A percentile compares a stretch with the other conserved stretches of the same genome.
phyloP scores from a whole-genome alignment of 345 rosid species.

The Heritiera fomes region DNA sequence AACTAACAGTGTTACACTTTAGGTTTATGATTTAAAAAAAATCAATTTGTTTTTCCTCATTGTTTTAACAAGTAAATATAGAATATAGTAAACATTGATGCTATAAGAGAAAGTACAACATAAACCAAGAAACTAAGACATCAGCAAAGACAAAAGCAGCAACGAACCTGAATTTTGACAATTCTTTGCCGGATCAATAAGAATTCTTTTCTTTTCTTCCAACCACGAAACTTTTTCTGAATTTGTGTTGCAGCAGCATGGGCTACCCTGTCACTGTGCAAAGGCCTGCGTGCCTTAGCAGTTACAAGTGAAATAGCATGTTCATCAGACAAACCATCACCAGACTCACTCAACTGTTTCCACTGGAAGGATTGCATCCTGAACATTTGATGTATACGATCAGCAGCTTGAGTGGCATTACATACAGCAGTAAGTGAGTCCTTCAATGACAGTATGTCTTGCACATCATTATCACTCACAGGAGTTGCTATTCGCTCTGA shows the following conservation, averaged over 20 bases:
- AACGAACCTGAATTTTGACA: slow-evolving; percentile 82
- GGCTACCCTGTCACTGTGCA: slow-evolving; percentile 43
- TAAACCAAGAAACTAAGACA: slow-evolving; percentile 1
- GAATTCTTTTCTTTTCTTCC: slow-evolving; percentile 87
- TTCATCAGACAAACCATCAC: slow-evolving; percentile 51
- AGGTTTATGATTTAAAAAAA: too few relatives aligned
- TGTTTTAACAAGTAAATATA: too few relatives aligned
- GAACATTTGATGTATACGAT: slow-evolving; percentile 75
- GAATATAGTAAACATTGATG: background rate
- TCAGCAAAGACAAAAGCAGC: slow-evolving; percentile 14
- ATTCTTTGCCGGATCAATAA: slow-evolving; percentile 75
- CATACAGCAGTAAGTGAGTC: slow-evolving; percentile 84
- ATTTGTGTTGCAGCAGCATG: slow-evolving; percentile 79
- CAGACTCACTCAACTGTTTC: slow-evolving; percentile 57
- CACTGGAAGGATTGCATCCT: slow-evolving; percentile 82
- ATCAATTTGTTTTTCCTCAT: too few relatives aligned
- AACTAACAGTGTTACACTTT: background rate
- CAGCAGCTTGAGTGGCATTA: slow-evolving; percentile 96
- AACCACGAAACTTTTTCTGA: slow-evolving; percentile 89
- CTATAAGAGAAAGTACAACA: background rate
- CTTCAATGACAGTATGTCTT: slow-evolving; percentile 67
- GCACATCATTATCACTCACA: slow-evolving; percentile 45
- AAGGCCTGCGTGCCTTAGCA: slow-evolving; percentile 43
- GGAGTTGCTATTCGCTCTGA: slow-evolving; percentile 71
- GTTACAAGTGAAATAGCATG: slow-evolving; percentile 57